phyloP scores from a whole-genome alignment of 495 filamentous ascomycete species.

The Penicillium angulare region DNA sequence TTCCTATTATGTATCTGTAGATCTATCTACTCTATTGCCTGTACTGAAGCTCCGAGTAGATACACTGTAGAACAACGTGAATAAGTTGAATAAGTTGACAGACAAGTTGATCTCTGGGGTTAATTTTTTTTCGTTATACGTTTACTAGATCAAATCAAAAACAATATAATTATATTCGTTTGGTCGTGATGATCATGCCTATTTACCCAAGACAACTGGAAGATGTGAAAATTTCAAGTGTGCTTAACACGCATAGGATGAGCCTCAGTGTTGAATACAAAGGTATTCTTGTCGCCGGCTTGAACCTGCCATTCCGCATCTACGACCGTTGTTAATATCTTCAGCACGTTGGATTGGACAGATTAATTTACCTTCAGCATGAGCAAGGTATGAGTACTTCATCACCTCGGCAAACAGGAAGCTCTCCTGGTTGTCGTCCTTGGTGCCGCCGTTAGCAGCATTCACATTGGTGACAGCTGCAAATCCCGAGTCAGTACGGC shows the following conservation, averaged over 20 bases:
- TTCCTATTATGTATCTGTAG: too few relatives aligned
- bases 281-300: constrained; percentile 55
- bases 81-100: too few relatives aligned
- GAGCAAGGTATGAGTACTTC: constrained; percentile 80
- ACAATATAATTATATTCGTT: not conserved
- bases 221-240: constrained; percentile 7
- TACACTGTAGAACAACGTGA: too few relatives aligned
- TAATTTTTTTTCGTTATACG: too few relatives aligned
- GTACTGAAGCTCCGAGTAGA: too few relatives aligned
- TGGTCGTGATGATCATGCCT: not conserved
- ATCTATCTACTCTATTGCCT: too few relatives aligned
- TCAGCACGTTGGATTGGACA: not conserved
- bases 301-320: constrained; percentile 68
- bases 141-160: not conserved
- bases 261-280: constrained; percentile 83
- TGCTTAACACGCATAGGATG: constrained; percentile 65
- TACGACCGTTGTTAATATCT: constrained; percentile 18
- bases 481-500: constrained; percentile 65
- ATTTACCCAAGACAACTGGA: constrained; percentile 11
- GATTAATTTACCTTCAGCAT: constrained; percentile 36
- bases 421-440: constrained; percentile 75
- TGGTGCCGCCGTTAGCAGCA: constrained; percentile 54
- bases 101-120: too few relatives aligned
- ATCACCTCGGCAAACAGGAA: constrained; percentile 90
- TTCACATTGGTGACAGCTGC: constrained; percentile 68